These are phyloP conservation scores for Cladosporium sp. DNA, from an alignment of 2,329 filamentous ascomycete species.

Conservation along the genomic window DNA sequence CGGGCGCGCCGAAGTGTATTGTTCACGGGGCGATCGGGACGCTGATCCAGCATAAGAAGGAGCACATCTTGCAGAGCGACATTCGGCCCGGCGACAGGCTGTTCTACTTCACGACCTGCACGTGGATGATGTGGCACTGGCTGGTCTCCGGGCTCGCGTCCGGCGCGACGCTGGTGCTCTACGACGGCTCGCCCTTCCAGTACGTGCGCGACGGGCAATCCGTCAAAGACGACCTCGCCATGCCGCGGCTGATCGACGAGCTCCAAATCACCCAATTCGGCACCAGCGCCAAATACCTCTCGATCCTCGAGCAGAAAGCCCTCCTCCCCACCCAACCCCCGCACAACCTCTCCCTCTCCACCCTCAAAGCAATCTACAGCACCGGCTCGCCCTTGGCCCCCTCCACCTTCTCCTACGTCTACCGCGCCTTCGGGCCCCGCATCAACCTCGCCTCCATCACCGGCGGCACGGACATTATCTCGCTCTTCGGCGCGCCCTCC, in stretches of 20 bases:
- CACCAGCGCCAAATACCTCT: slow-evolving; percentile 89
- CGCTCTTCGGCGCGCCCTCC: slow-evolving; percentile 82
- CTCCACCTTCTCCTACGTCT: slow-evolving; percentile 87
- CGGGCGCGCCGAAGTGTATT: slow-evolving; percentile 82
- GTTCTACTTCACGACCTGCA: slow-evolving; percentile 91
- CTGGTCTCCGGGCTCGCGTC: slow-evolving; percentile 77
- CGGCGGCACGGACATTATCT: slow-evolving; percentile 93
- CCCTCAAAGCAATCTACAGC: slow-evolving; percentile 80
- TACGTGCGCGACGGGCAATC: slow-evolving; percentile 44
- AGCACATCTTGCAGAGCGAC: slow-evolving; percentile 81
- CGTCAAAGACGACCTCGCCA: slow-evolving; percentile 65
- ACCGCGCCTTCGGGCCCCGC: slow-evolving; percentile 69
- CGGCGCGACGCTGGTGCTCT: slow-evolving; percentile 77
- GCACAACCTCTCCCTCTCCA: slow-evolving; percentile 50
- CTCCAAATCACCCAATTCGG: slow-evolving; percentile 87
- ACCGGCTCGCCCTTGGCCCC: slow-evolving; percentile 89
- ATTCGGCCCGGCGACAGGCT: slow-evolving; percentile 66
- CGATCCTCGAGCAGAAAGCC: slow-evolving; percentile 74
- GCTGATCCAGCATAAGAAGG: slow-evolving; percentile 93
- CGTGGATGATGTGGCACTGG: slow-evolving; percentile 99
- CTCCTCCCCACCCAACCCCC: slow-evolving; percentile 48
- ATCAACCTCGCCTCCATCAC: slow-evolving; percentile 91
- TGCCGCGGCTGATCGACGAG: slow-evolving; percentile 75
- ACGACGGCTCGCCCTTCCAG: slow-evolving; percentile 84
- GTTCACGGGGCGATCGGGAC: slow-evolving; percentile 88